Base-by-base conservation (phyloP, 2,329 filamentous ascomycete species). In the Thermomyces lanuginosus region DNA sequence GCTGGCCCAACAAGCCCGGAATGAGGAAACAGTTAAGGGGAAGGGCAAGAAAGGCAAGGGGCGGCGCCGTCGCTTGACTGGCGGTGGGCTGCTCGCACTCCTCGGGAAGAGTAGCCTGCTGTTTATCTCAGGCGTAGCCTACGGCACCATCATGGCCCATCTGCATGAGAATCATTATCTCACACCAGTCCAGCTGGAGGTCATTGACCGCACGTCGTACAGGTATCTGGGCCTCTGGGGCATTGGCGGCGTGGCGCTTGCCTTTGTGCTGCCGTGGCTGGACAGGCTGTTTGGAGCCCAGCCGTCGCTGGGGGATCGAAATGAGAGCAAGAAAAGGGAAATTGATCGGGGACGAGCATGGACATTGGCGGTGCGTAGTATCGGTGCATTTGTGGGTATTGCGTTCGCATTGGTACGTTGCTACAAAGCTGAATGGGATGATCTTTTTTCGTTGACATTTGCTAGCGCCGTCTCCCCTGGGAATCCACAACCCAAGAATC, bases 401-500 rank as follows among this genome's bases (percentile, higher is more conserved):
- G 73, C 74, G 4, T 80, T 76, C 53, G 75, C 75, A 16, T 91
- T 98, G 61, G 82, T 91, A 60, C 61, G 77, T 64, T 12, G 24
- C 22, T 25, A 15, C 18, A 16, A 19, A n/a, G n/a, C 6, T 11
- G 16, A 9, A 5, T n/a, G 7, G 12, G 11, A 9, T 13, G 8
- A 21, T 37, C 4, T 14, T 6, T 21, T 4, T n/a, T 27, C 4
- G 10, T 3, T 29, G 25, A 14, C 4, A 13, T 30, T 36, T 31
- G 33, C 33, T 38, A 15, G 81, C 76, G 89, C 37, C 81, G 79
- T 51, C 69, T 93, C 6, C 79, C 82, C 1, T 98, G 89, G 89
- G 69, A 84, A 42, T 93, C 84, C 6, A 89, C 83, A 1, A 70
- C 92, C n/a, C 89, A 98, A 53, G 73, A 91, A 11, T 91, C 84